Base-by-base conservation (phyloP, 2,329 filamentous ascomycete genomes). In the Aspergillus chevalieri region DNA sequence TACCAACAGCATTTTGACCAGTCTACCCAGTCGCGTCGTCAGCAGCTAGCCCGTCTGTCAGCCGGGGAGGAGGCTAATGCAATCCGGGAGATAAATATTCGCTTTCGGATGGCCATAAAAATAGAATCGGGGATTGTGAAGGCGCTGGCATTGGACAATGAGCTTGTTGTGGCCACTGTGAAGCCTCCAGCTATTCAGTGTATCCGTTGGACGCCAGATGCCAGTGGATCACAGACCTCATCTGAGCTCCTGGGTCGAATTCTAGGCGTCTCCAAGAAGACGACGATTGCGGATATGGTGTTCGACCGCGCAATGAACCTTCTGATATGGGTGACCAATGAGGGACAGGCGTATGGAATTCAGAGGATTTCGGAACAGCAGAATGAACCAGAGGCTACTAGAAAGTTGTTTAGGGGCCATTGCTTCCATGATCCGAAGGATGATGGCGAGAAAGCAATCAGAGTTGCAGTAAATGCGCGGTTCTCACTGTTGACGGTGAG, bases 91-190 rank as follows among this genome's bases (percentile, higher is more conserved):
- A 83, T 95, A 49, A 95, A 86, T 60, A 79, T 98, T 44, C 86
- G 89, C 9, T 98, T 98, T 70, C 83, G 92, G 50, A 95, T 96
- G 87, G 92, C 95, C 12, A 97, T 98, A 64, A 94, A 95, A 66
- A 89, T 98, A 15, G 93, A 98, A 69, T 93, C 93, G 2, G 93
- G 93, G 2, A 96, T 98, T 59, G 84, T 85, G 58, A 88, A 85
- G 61, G 89, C 88, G 9, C 74, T 97, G 48, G 92, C 93, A 2
- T 78, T 97, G 19, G 93, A 97, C 57, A 89, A 95, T 49, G 93
- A 97, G 68, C 76, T 98, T 38, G 78, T 97, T 19, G 91, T 98
- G 47, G 89, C 93, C 4, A 98, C 93, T 0, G 78, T 83, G 50
- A 95, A 93, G 63, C 93, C 93, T 3, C 85, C 91, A 0, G 92